Base-by-base conservation (phyloP, 2,329 filamentous ascomycete genomes). In the Arthrobotrys megalospora region DNA sequence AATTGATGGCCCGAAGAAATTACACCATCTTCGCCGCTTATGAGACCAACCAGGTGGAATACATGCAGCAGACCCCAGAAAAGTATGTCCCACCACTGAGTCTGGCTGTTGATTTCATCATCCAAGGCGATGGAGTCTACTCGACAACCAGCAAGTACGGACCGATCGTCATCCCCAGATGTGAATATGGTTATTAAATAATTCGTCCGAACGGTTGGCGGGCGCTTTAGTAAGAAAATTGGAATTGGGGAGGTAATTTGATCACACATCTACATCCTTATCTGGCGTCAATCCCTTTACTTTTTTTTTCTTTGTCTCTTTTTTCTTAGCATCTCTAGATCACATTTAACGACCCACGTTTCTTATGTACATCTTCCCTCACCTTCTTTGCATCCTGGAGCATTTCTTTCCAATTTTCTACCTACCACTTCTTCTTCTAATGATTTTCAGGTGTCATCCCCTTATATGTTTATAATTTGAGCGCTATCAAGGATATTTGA, bases 21-120 rank as follows among this genome's bases (percentile, higher is more conserved):
- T 99, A 98, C 83, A 91, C 95, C 11, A 93, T 95, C 0, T 91
- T 96, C 80, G 91, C 98, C n/a, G 93, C 93, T 0, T 98, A 95
- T 83, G 96, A 99, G 83, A 93, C 95, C 0, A 88, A 93, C 34
- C 87, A 82, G 83, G 52, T 52, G 67, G 77, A 81, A 79, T 45
- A 73, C 82, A 86, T 86, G 11, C 85, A 86, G 12, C 79, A 77
- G 19, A 76, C 80, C 24, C 83, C 60, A 82, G 82, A 85, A 55
- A 83, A 85, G 43, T 84, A 84, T 43, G 69, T 75, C 2, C 69
- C 76, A 8, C 80, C 79, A 86, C 84, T 99, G 82, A 97, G 93
- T 85, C 86, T 99, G 52, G 96, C 95, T 0, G 93, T 97, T 1
- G 96, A 99, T 84, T 99, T 97, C 84, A 93, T 99, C 84, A 95